Evolutionary conservation across 2,329 filamentous ascomycete species (phyloP).

Genomic region (Epichloe bromicola): DNA sequence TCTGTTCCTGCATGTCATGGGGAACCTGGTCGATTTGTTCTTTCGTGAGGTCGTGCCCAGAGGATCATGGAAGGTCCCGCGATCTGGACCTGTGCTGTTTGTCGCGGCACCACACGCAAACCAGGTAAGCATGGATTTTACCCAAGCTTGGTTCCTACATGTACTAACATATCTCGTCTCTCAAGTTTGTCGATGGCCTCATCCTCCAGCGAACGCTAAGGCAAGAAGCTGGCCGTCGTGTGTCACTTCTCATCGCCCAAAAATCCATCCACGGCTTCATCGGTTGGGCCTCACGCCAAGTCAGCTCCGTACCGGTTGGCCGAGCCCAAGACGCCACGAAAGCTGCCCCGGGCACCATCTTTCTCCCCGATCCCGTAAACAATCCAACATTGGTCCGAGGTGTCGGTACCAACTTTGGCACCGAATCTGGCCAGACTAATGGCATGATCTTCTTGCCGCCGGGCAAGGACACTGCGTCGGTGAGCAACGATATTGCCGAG

Average conservation of each 20-base stretch:
- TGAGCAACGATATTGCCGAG: conserved; percentile 72
- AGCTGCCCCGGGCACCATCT: conserved; percentile 65
- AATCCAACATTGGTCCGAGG: conserved; percentile 72
- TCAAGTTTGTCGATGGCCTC: conserved; percentile 90
- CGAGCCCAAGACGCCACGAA: conserved; percentile 83
- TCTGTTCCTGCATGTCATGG: conserved; percentile 63
- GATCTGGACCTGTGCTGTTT: conserved; percentile 79
- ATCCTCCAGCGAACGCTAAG: conserved; percentile 85
- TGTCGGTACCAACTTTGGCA: conserved; percentile 70
- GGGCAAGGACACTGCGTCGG: conserved; percentile 60
- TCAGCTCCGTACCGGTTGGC: conserved; percentile 85
- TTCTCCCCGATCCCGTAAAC: conserved; percentile 75
- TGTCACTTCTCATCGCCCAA: conserved; percentile 85
- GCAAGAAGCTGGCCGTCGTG: conserved; percentile 73
- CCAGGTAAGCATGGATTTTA: conserved; percentile 43
- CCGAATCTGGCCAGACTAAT: conserved; percentile 55
- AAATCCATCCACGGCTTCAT: conserved; percentile 94
- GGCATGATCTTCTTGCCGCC: conserved; percentile 81
- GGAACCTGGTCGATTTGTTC: conserved; percentile 85
- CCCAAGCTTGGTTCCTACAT: background rate
- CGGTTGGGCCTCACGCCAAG: conserved; percentile 70
- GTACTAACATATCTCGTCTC: background rate
- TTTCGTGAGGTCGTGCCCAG: conserved; percentile 95
- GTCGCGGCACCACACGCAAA: conserved; percentile 96
- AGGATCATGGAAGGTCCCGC: conserved; percentile 88